A percentile compares a stretch with the other conserved stretches of the same genome.
Evolutionary conservation across 305 asterid species (phyloP).

Genomic region (Fraxinus angustifolia): DNA sequence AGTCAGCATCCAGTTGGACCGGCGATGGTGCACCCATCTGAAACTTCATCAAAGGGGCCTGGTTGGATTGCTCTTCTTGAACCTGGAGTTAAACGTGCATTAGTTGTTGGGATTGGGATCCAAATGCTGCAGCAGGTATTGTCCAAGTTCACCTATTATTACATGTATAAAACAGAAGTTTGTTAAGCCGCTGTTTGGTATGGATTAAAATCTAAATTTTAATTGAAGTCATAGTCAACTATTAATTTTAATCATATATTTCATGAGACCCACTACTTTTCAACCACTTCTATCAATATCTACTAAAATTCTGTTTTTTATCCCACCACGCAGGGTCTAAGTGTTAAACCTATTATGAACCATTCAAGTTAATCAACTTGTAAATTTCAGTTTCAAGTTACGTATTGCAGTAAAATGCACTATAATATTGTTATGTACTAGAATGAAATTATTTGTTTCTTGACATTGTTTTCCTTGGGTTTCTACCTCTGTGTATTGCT

Average conservation of each 20-base stretch:
- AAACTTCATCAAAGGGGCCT: constrained; percentile 41
- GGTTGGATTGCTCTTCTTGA: constrained; percentile 65
- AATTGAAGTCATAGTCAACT: not conserved
- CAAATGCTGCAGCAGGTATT: constrained; percentile 85
- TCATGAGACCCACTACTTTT: not conserved
- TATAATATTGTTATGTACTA: not conserved
- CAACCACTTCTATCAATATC: not conserved
- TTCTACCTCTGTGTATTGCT: not conserved
- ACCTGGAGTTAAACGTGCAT: constrained; percentile 80
- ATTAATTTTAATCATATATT: not conserved
- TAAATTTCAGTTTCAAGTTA: not conserved
- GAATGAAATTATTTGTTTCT: not conserved
- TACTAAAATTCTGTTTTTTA: not conserved
- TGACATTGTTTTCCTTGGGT: not conserved
- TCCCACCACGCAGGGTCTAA: not conserved
- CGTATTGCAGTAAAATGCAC: not conserved
- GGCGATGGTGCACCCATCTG: constrained; percentile 79
- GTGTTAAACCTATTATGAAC: not conserved
- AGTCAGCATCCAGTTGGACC: constrained; percentile 69
- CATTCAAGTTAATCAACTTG: not conserved
- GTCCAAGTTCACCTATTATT: not conserved
- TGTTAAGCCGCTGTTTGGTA: not conserved
- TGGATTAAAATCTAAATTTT: not conserved
- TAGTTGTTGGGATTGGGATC: constrained; percentile 75
- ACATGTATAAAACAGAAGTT: not conserved